phyloP scores from a whole-genome alignment of 2,329 filamentous ascomycete species.

The Purpureocillium lavendulum region DNA sequence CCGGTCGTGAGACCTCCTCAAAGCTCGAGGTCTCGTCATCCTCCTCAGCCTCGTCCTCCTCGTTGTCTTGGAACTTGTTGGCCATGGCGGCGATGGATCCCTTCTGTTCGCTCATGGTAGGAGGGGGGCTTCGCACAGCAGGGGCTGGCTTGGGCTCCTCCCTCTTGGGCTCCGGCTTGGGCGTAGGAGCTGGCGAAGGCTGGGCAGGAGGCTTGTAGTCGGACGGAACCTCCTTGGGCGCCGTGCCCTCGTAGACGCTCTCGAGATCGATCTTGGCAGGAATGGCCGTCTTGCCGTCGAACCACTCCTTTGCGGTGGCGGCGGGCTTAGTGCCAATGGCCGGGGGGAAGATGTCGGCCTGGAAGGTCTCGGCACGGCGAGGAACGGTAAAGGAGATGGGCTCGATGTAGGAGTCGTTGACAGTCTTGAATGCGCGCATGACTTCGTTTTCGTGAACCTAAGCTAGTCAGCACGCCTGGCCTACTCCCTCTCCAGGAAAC shows the following conservation, averaged over 20 bases:
- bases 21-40: constrained; percentile 71
- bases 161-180: constrained; percentile 26
- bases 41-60: constrained; percentile 53
- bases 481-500: not conserved
- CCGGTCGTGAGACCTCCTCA: constrained; percentile 73
- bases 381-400: constrained; percentile 97
- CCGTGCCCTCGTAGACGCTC: constrained; percentile 78
- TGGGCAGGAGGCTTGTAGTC: constrained; percentile 54
- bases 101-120: constrained; percentile 76
- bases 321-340: constrained; percentile 72
- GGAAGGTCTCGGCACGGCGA: constrained; percentile 86
- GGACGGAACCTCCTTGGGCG: constrained; percentile 66
- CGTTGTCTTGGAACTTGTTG: constrained; percentile 74
- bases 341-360: constrained; percentile 93
- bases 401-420: constrained; percentile 90
- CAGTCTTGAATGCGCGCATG: constrained; percentile 93
- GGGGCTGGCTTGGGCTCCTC: constrained; percentile 42
- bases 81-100: constrained; percentile 79
- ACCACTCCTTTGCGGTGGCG: constrained; percentile 74
- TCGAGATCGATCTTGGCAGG: constrained; percentile 92
- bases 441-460: constrained; percentile 92
- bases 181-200: constrained; percentile 32
- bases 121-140: constrained; percentile 39
- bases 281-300: constrained; percentile 72
- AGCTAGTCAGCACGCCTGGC: constrained; percentile 10